Evolutionary conservation across 345 rosid species (phyloP), one percentile per base, ranked within the genome.

Genomic region (Kernera saxatilis): DNA sequence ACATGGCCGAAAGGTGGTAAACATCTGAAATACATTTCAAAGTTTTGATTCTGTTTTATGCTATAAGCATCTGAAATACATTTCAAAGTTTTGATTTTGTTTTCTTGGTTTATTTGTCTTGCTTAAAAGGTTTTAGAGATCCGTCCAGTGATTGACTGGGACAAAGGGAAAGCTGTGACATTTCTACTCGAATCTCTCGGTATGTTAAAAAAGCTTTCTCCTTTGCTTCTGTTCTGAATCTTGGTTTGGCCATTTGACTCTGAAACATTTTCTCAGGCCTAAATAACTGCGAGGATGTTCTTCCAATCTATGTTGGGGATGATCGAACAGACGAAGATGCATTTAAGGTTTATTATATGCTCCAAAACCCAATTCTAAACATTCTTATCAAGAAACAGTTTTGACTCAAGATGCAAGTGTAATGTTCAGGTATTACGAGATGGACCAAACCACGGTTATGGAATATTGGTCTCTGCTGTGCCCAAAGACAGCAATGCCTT

Each of bases 291-390:
- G 87, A 89, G 9, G 96, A 89, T 11, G 95, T 94, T 60, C 91
- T 94, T 33, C 99, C 99, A 25, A 94, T 94, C 56, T 94, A 94
- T 73, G 87, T 94, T 1, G 98, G 98, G 36, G 98, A 93, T 81
- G 98, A 93, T 77, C 79, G 84, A 68, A 93, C 98, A 48, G 99
- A 94, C 60, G 97, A 94, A 84, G 99, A 94, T 86, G 99, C 99
- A 11, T 94, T 94, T 56, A 86, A 88, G 88, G 98, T 87, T 69
- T 39, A 11, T 27, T 4, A 25, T 25, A 23, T 25, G 8, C 33
- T 59, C 21, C 41, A 10, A 11, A 56, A 8, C 45, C 36, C 63
- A 57, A 6, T 56, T 21, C 18, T 43, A 29, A 61, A 5, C 23
- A 26, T 26, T 62, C 5, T 5, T 12, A 32, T 46, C 19, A 6